phyloP scores from a whole-genome alignment of 2,329 filamentous ascomycete genomes.

The Epichloe gansuensis region DNA sequence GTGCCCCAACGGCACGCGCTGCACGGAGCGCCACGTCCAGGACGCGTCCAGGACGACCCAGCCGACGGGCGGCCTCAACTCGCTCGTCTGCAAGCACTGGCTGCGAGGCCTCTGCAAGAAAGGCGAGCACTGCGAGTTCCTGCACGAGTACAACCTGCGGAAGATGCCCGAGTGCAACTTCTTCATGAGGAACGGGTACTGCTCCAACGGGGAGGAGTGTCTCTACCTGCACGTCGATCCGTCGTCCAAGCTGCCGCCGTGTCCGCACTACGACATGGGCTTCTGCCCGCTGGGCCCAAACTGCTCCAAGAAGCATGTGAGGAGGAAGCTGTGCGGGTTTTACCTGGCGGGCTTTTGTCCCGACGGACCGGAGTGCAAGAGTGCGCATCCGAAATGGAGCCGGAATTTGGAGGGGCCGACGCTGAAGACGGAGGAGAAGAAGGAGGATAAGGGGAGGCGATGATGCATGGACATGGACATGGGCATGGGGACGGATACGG shows the following conservation, averaged over 20 bases:
- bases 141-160: conserved; percentile 96
- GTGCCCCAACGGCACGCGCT: conserved; percentile 74
- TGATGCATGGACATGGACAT: conserved; percentile 22
- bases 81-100: conserved; percentile 97
- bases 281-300: conserved; percentile 85
- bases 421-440: conserved; percentile 54
- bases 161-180: conserved; percentile 99
- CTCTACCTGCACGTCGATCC: conserved; percentile 85
- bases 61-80: conserved; percentile 48
- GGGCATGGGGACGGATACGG: conserved; percentile 19
- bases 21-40: conserved; percentile 67
- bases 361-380: conserved; percentile 62
- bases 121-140: conserved; percentile 89
- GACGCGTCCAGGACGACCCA: conserved; percentile 20
- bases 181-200: conserved; percentile 86
- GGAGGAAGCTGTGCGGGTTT: conserved; percentile 67
- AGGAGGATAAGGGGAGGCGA: conserved; percentile 30
- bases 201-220: conserved; percentile 93
- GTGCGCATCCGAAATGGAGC: conserved; percentile 74
- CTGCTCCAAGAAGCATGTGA: conserved; percentile 82
- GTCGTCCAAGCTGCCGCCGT: conserved; percentile 64
- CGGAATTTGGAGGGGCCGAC: conserved; percentile 64
- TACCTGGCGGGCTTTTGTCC: conserved; percentile 95
- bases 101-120: conserved; percentile 96
- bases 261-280: conserved; percentile 85